These are phyloP conservation scores for Nicotiana rustica DNA, from an alignment of 305 asterid genomes.

Conservation along the genomic window DNA sequence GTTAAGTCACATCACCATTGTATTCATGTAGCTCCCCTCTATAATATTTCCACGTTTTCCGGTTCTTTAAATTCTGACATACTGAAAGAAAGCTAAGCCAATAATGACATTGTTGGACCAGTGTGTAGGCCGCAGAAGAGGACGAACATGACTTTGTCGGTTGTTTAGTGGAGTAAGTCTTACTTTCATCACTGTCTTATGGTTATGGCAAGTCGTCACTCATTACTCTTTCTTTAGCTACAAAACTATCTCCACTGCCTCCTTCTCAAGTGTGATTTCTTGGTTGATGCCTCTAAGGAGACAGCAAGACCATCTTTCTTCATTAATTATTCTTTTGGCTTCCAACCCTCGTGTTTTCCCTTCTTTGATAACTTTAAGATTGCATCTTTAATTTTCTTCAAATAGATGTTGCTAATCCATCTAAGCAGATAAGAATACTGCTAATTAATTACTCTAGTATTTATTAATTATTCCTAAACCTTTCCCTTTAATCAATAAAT, in stretches of 20 bases:
- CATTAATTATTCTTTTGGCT: conserved; percentile 12
- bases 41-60: not conserved
- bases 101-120: conserved; percentile 50
- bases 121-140: conserved; percentile 49
- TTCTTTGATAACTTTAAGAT: not conserved
- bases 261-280: conserved; percentile 30
- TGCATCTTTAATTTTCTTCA: not conserved
- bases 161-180: conserved; percentile 53
- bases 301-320: conserved; percentile 38
- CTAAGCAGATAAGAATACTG: no score
- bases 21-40: conserved; percentile 9
- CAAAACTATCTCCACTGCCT: conserved; percentile 35
- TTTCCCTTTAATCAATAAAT: not conserved
- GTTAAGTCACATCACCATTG: not conserved
- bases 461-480: not conserved
- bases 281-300: conserved; percentile 57
- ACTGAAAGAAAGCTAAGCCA: not conserved
- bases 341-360: not conserved
- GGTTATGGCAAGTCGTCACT: conserved; percentile 22
- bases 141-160: conserved; percentile 75
- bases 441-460: not conserved
- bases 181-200: conserved; percentile 35
- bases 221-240: conserved; percentile 30
- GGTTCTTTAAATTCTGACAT: conserved; percentile 19
- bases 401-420: not conserved